Base-by-base conservation (phyloP, 148 eudicot genomes). In the Camellia sinensis region DNA sequence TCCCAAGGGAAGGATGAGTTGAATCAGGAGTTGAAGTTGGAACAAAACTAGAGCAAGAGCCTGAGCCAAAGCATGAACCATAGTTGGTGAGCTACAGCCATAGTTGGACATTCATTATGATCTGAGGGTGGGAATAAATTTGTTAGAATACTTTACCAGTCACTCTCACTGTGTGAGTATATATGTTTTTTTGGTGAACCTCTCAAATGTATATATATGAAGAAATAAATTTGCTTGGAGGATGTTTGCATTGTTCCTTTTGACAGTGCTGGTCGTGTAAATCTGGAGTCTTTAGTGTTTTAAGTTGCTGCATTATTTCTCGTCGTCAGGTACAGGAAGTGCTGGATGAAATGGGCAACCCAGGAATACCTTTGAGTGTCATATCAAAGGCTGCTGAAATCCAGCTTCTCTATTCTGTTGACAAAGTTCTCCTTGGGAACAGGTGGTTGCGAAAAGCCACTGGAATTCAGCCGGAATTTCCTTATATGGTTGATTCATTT, bases 381-480 rank as follows among this genome's bases (percentile, higher is more conserved):
- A 82, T 93, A 80, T 87, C 96, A 76, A 92, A 95, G 89, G 97
- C 90, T 83, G 97, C 92, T 60, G 94, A 95, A 87, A 87, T 92
- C 85, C 89, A 92, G 89, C 89, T 95, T 75, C 80, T 85, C 40
- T 84, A 95, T 85, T 84, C 94, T 74, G 92, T 92, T 48, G 98
- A 95, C 82, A 92, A 80, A 80, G 85, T 93, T 56, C 88, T 95
- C 71, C 86, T 93, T 72, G 98, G 98, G 64, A 95, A 95, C 82
- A 89, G 94, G 81, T 95, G 97, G 98, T 82, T 95, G 88, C 85
- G 98, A 6, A 95, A 91, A 84, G 97, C 93, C 21, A 85, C 92
- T 53, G 97, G 98, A 74, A 92, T 95, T 80, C 98, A 95, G 88
- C 98, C 98, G 0, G 92, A 92, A 82, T 89, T 93, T 84, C 97